Conservation (phyloP, 139 green algal species). For the Microglena sp. region DNA sequence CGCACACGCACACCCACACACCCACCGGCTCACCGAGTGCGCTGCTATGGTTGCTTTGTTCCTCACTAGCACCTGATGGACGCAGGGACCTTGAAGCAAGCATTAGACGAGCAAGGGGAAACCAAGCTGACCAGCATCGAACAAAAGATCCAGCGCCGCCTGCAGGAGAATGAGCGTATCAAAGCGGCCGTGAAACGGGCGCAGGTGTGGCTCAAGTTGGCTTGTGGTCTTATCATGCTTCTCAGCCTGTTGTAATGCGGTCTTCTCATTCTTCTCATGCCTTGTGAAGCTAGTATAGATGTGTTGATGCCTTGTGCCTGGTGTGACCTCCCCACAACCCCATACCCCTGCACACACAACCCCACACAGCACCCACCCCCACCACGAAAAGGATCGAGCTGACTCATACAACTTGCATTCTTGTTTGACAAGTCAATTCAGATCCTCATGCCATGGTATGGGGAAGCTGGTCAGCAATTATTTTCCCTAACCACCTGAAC, state of each 20-base stretch:
- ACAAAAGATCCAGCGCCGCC: conserved; percentile 41
- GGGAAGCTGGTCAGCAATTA: no score
- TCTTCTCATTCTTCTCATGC: not conserved
- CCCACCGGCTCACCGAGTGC: not conserved
- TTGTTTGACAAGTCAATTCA: no score
- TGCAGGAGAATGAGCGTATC: conserved; percentile 15
- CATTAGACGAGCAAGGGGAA: conserved; percentile 12
- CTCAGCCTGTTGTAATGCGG: not conserved
- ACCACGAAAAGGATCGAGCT: no score
- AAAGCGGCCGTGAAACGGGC: not conserved
- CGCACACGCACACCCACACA: not conserved
- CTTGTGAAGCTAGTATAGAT: not conserved
- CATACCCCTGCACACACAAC: no score
- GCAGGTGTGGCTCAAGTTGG: not conserved
- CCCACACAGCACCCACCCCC: no score
- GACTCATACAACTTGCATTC: no score
- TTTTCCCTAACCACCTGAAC: no score
- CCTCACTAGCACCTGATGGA: not conserved
- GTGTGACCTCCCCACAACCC: no score
- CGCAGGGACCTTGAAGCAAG: conserved; percentile 43
- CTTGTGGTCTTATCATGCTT: not conserved
- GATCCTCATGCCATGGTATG: no score
- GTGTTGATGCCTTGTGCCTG: no score
- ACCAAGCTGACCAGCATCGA: conserved; percentile 49
- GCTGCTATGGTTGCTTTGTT: not conserved